Evolutionary conservation across 164 flowering plant species (phyloP), one percentile per base, ranked within the genome.

Genomic region (Stephania yunnanensis): DNA sequence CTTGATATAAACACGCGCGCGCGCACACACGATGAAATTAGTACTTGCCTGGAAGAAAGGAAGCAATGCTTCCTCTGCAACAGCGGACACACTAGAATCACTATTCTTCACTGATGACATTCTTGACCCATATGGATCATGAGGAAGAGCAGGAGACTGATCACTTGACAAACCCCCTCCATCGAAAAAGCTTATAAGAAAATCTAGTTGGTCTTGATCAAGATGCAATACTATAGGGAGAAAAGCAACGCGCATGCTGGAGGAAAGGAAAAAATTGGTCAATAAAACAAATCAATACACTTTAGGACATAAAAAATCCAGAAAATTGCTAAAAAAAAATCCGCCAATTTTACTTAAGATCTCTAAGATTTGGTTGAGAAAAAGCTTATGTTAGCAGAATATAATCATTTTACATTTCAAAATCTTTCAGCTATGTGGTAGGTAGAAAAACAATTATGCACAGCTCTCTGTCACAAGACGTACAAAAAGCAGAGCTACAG

Each of bases 121-220:
- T 48, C 78, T 82, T 69, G 92, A 81, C 71, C 74, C 83, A 81
- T 76, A 74, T 31, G 73, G 72, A 79, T 82, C 90, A 68, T 74
- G 82, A 69, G 79, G 61, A 81, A 70, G 19, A 81, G 61, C 79
- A 15, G 77, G 74, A 73, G 87, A 84, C 65, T 78, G 85, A 36
- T 85, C 89, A 71, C 31, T 74, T 52, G 85, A 52, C 46, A 84
- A 71, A 52, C 65, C 75, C 71, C 81, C 82, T 3, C 78, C 83
- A 52, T 89, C 89, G 84, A 93, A 95, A 81, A 90, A 96, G 70
- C 77, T 77, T 53, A 90, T 80, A 71, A 96, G 92, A 83, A 96
- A 96, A 87, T 96, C 97, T 78, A 96, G 93, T 70, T 96, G 99
- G 74, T 82, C 80, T 80, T 96, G 99, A 85, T 96, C 97, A 81